Base-by-base conservation (phyloP, 192 early-diverging fungal genomes). In the Backusella morwellensis region DNA sequence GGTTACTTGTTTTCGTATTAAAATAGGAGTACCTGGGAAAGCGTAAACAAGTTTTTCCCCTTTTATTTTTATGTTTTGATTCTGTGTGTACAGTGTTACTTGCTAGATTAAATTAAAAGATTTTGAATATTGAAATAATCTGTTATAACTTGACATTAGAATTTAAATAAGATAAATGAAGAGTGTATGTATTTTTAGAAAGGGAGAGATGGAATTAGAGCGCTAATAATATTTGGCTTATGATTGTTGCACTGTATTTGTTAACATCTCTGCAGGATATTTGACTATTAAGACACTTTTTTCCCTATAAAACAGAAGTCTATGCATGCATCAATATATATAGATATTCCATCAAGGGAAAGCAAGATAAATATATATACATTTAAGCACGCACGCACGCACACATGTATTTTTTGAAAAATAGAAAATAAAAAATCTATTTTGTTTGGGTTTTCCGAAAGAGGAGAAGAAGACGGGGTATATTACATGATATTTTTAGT, bases 111-210 rank as follows among this genome's bases (percentile, higher is more conserved):
- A 63, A 63, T 63, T 63, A 63, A 63, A 63, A 63, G 56, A 63
- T 29, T 63, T 63, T 9, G 23, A 26, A 63, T 63, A 63, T 63
- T 63, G 56, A 63, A 63, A 63, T 63, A 63, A 63, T 63, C 56
- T 63, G 56, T 29, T 63, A 63, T 63, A 29, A 63, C 56, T 63
- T 63, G 56, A 63, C 26, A 63, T 63, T 63, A 26, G 56, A 63
- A 63, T 63, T 63, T 63, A 63, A 63, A 63, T 63, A 63, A 32
- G 3, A 63, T 63, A 63, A 26, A 63, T 63, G 56, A 63, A 63
- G 56, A 63, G 56, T 59, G 11, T 63, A 63, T 63, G 26, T 63
- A 63, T 63, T 63, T 63, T 63, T 63, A 63, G 56, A 63, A 63
- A 29, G 21, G 56, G 56, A 44, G 56, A 59, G 23, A 14, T 4